Evolutionary conservation across 1,139 yeast species (phyloP).

Genomic region (Candida smagusa): DNA sequence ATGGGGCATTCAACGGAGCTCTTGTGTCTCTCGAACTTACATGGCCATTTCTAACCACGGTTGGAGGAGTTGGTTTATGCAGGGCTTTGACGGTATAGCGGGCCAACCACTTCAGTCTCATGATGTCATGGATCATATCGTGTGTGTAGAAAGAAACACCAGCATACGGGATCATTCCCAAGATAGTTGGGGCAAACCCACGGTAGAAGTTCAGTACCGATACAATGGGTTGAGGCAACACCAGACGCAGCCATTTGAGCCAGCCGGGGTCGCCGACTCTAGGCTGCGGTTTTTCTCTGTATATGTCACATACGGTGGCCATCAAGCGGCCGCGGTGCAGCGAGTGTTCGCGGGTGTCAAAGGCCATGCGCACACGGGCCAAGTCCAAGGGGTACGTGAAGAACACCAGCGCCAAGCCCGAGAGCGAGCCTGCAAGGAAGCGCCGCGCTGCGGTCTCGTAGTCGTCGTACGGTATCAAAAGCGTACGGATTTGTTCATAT

Average conservation of each 20-base stretch:
- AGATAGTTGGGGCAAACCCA: constrained; percentile 89
- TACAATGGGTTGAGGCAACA: constrained; percentile 34
- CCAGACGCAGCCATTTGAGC: constrained; percentile 33
- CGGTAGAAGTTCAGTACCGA: constrained; percentile 75
- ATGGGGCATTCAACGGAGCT: constrained; percentile 79
- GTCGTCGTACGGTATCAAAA: constrained; percentile 69
- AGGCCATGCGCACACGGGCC: constrained; percentile 87
- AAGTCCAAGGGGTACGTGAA: constrained; percentile 91
- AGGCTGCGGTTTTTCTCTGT: constrained; percentile 57
- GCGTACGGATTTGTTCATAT: constrained; percentile 83
- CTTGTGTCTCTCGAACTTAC: constrained; percentile 48
- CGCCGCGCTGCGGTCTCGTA: constrained; percentile 82
- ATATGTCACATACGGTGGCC: constrained; percentile 54
- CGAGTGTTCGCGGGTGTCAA: constrained; percentile 55
- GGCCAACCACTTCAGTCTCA: constrained; percentile 56
- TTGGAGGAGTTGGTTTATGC: constrained; percentile 6
- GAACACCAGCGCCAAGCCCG: constrained; percentile 84
- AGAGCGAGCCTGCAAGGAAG: constrained; percentile 82
- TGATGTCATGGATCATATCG: constrained; percentile 82
- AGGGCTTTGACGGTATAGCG: constrained; percentile 50
- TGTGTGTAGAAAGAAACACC: constrained; percentile 96
- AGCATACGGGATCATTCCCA: constrained; percentile 97
- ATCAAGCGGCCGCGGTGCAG: constrained; percentile 49
- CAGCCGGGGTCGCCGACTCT: constrained; percentile 34
- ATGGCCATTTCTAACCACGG: constrained; percentile 21